Evolutionary conservation across 305 asterid genomes (phyloP).

Genomic region (Caryopteris hybrid): DNA sequence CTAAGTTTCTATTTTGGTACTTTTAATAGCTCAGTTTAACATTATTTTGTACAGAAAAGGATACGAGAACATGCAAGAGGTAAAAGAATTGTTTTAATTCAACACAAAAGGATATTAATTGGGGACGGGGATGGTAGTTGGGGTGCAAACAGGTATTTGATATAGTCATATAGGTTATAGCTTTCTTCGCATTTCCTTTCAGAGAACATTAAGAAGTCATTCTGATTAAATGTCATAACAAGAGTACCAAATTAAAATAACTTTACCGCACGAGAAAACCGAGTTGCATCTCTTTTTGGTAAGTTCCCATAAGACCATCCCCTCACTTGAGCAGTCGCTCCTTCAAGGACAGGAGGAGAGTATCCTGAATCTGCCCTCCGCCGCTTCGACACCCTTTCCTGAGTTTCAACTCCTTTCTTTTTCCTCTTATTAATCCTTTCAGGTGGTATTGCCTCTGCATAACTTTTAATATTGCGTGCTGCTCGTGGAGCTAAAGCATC

Average conservation of each 20-base stretch:
- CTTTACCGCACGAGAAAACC: slow-evolving; percentile 89
- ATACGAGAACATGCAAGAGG: background rate
- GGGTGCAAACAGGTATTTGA: background rate
- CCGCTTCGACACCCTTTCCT: slow-evolving; percentile 79
- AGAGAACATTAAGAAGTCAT: background rate
- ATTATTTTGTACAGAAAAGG: background rate
- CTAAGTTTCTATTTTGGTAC: background rate
- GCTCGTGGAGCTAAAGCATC: slow-evolving; percentile 98
- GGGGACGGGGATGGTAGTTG: background rate
- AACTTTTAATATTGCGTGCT: slow-evolving; percentile 88
- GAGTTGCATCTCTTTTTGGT: slow-evolving; percentile 95
- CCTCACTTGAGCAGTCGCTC: slow-evolving; percentile 95
- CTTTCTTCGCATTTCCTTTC: background rate
- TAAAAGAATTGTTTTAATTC: background rate
- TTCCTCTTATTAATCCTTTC: slow-evolving; percentile 75
- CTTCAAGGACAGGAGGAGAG: slow-evolving; percentile 82
- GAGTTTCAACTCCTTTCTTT: slow-evolving; percentile 76
- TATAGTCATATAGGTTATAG: background rate
- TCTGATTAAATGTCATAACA: background rate
- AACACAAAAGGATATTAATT: background rate
- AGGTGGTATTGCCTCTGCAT: slow-evolving; percentile 80
- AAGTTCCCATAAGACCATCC: slow-evolving; percentile 97
- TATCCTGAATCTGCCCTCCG: slow-evolving; percentile 72
- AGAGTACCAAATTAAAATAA: background rate
- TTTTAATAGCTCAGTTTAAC: background rate